These are phyloP conservation scores for Syzygium aqueum DNA, from an alignment of 345 rosid species.

Conservation along the genomic window DNA sequence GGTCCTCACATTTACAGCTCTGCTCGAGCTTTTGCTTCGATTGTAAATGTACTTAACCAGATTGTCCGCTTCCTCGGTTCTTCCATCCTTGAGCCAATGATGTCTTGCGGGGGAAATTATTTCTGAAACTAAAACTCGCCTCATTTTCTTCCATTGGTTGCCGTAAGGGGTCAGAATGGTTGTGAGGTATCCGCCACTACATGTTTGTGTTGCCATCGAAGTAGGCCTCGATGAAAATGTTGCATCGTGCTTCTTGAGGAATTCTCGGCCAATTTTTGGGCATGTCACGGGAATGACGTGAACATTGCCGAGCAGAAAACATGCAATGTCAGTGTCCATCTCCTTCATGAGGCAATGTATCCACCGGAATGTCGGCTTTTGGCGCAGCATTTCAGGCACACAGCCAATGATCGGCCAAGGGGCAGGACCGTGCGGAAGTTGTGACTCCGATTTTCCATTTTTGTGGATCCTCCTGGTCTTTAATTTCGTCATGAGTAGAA, in stretches of 20 bases:
- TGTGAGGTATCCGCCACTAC: conserved; percentile 9
- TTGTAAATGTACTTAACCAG: conserved; percentile 5
- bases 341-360: conserved; percentile 13
- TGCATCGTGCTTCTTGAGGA: conserved; percentile 12
- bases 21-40: not conserved
- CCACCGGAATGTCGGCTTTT: conserved; percentile 17
- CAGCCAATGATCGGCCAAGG: conserved; percentile 35
- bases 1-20: conserved; percentile 19
- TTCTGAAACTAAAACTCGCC: conserved; percentile 7
- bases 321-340: conserved; percentile 19
- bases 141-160: conserved; percentile 10
- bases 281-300: conserved; percentile 3
- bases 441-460: not conserved
- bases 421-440: conserved; percentile 4
- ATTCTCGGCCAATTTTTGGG: conserved; percentile 10
- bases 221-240: conserved; percentile 6
- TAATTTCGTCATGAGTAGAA: not conserved
- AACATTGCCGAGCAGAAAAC: conserved; percentile 22
- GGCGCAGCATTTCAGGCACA: conserved; percentile 9
- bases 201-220: not conserved
- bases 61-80: conserved; percentile 15
- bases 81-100: not conserved
- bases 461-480: not conserved
- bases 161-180: not conserved
- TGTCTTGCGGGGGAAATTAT: conserved; percentile 1